Evolutionary conservation across 371 early-diverging fungal genomes (phyloP).

Genomic region (Saksenaea oblongispora): DNA sequence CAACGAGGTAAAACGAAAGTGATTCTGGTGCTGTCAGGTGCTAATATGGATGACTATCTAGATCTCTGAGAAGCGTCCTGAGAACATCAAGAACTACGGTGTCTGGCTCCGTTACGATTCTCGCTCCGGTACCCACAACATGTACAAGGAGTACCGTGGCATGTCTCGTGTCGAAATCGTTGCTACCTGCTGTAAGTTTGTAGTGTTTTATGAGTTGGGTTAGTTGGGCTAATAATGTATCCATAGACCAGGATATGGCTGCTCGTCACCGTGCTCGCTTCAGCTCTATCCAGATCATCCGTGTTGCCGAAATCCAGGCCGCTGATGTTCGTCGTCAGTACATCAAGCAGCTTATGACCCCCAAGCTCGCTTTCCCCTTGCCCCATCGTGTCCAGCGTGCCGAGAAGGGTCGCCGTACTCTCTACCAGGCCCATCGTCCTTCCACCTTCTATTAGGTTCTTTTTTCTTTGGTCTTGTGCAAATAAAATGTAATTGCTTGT

Average conservation of each 20-base stretch:
- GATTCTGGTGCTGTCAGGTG: background rate
- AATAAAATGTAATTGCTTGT: background rate
- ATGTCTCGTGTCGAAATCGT: slow-evolving; percentile 93
- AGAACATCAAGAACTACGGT: slow-evolving; percentile 96
- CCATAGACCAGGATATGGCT: slow-evolving; percentile 92
- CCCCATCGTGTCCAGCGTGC: slow-evolving; percentile 91
- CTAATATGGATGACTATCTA: slow-evolving; percentile 15
- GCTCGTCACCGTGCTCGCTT: slow-evolving; percentile 97
- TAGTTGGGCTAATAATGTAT: background rate
- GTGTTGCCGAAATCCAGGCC: slow-evolving; percentile 81
- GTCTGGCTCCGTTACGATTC: slow-evolving; percentile 98
- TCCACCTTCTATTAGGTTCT: slow-evolving; percentile 72
- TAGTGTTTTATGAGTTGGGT: background rate
- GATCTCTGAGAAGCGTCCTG: slow-evolving; percentile 92
- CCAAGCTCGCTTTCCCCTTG: slow-evolving; percentile 93
- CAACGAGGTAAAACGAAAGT: slow-evolving; percentile 70
- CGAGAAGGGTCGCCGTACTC: slow-evolving; percentile 61
- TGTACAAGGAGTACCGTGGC: slow-evolving; percentile 99
- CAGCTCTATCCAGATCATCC: slow-evolving; percentile 95
- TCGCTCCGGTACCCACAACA: slow-evolving; percentile 98
- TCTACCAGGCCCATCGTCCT: slow-evolving; percentile 89
- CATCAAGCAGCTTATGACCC: slow-evolving; percentile 88
- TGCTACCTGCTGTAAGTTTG: slow-evolving; percentile 68
- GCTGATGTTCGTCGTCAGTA: slow-evolving; percentile 92
- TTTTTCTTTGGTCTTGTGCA: slow-evolving; percentile 11